Evolutionary conservation across 257 asterid species (phyloP), one percentile per base, ranked within the genome.

Genomic region (Perilla frutescens): DNA sequence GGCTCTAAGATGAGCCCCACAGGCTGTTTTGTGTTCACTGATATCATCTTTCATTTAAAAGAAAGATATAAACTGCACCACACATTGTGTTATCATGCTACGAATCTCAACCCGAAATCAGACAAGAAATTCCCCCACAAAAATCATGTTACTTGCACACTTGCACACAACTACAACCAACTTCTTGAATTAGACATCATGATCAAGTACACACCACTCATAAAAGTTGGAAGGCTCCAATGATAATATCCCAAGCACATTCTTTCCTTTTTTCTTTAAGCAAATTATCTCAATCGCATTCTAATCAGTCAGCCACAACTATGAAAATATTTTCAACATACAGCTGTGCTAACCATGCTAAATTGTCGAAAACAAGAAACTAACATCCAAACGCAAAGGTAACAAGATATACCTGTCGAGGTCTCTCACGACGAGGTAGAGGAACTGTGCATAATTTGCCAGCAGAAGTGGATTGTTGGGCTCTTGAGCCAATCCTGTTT

Each of bases 361-460:
- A 62, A 62, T 36, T 14, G 43, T 61, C 37, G 9, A 66, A 84
- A 73, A 73, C 47, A 75, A 57, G 72, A 80, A 41, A 80, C 70
- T 37, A 57, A 47, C 39, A 49, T 37, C 63, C 20, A 36, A 61
- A 64, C 60, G 65, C 4, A 68, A 50, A 55, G 37, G 57, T 47
- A 51, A 13, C 64, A 73, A 32, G 29, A 11, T 54, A 48, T 88
- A 95, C 99, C 99, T 92, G 92, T 92, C 98, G 26, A 82, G 87
- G 73, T 95, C 98, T 37, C 70, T 90, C 53, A 77, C 79, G 1
- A 90, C 93, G 26, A 92, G 71, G 91, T 81, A 90, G 62, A 95
- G 91, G 82, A 92, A 95, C 65, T 92, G 98, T 60, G 98, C 99
- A 72, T 82, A 95, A 83, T 95, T 95, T 51, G 96, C 93, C 3